Base-by-base conservation (phyloP, 371 early-diverging fungal species). In the Mucor piriformis region DNA sequence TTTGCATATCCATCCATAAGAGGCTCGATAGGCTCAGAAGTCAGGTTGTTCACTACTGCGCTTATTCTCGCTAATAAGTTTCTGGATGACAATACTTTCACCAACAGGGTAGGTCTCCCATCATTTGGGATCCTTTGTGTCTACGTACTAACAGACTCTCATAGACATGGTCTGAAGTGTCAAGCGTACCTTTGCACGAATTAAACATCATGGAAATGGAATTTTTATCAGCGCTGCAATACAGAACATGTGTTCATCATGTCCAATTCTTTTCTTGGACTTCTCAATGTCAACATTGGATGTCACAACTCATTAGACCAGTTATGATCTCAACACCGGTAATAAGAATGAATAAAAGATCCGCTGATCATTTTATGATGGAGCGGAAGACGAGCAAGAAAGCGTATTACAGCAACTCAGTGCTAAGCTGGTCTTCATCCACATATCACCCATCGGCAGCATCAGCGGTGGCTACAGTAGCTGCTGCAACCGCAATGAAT, bases 131-230 rank as follows among this genome's bases (percentile, higher is more conserved):
- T n/a, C n/a, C n/a, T n/a, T n/a, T n/a, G n/a, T n/a, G n/a, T n/a
- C n/a, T n/a, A n/a, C n/a, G n/a, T n/a, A 13, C 12, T 42, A 7
- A 44, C 20, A 24, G 4, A n/a, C 27, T 33, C 44, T 12, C 18
- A 29, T 67, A 86, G 75, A 80, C 88, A 6, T 90, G 90, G 90
- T 78, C 88, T 16, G 81, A 85, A 59, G 83, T 88, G 23, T 83
- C 83, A 32, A 76, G 77, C 50, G 63, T 90, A 33, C 78, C 83
- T 1, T 70, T 85, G 15, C 38, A 63, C 35, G 87, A 89, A 66
- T 69, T 90, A 38, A 82, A 83, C 54, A 80, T 81, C 6, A 88
- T 90, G 88, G 90, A 90, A 73, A 73, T 79, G 40, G 87, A 90
- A 67, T 89, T 87, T 58, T 59, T 87, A 47, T 57, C 74, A 27